Base-by-base conservation (phyloP, 2,329 filamentous ascomycete species). In the Apiospora kogelbergensis region DNA sequence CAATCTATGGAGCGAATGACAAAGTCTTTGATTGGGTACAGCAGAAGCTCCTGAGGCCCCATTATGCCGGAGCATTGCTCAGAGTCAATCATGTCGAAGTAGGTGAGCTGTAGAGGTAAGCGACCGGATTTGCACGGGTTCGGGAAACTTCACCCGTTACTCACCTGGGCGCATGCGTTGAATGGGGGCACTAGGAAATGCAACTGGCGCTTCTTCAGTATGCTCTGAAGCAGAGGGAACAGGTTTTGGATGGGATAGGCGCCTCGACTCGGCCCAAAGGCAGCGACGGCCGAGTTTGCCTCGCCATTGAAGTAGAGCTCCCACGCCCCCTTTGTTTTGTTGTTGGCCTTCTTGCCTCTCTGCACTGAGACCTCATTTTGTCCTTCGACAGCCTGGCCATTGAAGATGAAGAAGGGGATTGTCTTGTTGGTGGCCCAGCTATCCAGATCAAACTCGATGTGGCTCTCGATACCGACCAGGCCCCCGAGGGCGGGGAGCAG, bases 401-500 rank as follows among this genome's bases (percentile, higher is more conserved):
- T 93, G 81, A 99, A 99, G 66, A 99, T 86, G 79, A 99, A 98
- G 72, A 97, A 84, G 1, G 93, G 93, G n/a, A 85, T 89, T 67
- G 97, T 91, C 24, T 88, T 88, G 75, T 90, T 83, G 63, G 87
- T 86, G 70, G 89, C 88, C 85, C 96, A 93, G 69, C 85, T 84
- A 70, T 92, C 87, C 40, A 99, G 84, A 74, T 97, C 93, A 66
- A 88, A 86, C 77, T 93, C 89, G 72, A 99, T 91, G 76, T 92
- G 91, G 72, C 84, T 85, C 80, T 89, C 89, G 77, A 98, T 86
- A 67, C 92, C 92, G 70, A 95, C 96, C 71, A 95, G 87, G 69
- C 96, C 96, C 65, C 95, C 96, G 64, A 98, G 88, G 26, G 96
- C 96, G 68, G 94, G 90, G 42, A 98, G 88, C 42, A 99, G 90